These are phyloP conservation scores for Seiridium cupressi DNA, from an alignment of 2,329 filamentous ascomycete genomes.

Conservation along the genomic window DNA sequence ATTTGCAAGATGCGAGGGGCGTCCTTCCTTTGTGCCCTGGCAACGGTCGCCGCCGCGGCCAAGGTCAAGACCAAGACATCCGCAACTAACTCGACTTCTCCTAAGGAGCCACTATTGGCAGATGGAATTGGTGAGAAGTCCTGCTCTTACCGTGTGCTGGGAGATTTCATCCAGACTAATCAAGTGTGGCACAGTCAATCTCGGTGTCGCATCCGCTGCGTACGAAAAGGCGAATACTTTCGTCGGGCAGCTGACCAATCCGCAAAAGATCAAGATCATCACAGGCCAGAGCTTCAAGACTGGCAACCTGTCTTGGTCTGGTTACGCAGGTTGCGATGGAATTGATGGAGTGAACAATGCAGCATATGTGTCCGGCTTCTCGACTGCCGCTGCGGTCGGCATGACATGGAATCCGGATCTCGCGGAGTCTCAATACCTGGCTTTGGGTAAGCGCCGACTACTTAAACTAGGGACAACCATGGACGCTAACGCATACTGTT, in stretches of 20 bases:
- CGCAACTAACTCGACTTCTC: too few relatives aligned
- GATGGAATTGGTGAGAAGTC: too few relatives aligned
- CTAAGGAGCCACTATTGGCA: too few relatives aligned
- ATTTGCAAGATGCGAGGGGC: too few relatives aligned
- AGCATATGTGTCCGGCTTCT: constrained; percentile 14
- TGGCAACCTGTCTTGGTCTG: neutral
- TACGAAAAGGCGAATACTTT: constrained; percentile 5
- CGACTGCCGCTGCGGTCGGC: constrained; percentile 13
- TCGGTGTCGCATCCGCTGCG: neutral
- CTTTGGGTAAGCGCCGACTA: neutral
- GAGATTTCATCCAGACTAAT: too few relatives aligned
- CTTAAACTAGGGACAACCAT: too few relatives aligned
- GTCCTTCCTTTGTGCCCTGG: too few relatives aligned
- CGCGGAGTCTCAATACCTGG: constrained; percentile 12
- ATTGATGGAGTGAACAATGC: constrained; percentile 13
- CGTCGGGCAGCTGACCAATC: neutral
- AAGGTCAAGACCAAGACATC: too few relatives aligned
- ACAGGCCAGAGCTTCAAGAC: neutral
- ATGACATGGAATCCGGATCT: constrained; percentile 19
- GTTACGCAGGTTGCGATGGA: constrained; percentile 11
- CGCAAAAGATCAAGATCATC: constrained; percentile 3
- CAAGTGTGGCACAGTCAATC: neutral
- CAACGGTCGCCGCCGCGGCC: too few relatives aligned
- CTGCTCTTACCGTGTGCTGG: too few relatives aligned
- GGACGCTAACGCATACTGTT: neutral